phyloP scores from a whole-genome alignment of 106 monocot genomes.

The Dendrobium catenatum region DNA sequence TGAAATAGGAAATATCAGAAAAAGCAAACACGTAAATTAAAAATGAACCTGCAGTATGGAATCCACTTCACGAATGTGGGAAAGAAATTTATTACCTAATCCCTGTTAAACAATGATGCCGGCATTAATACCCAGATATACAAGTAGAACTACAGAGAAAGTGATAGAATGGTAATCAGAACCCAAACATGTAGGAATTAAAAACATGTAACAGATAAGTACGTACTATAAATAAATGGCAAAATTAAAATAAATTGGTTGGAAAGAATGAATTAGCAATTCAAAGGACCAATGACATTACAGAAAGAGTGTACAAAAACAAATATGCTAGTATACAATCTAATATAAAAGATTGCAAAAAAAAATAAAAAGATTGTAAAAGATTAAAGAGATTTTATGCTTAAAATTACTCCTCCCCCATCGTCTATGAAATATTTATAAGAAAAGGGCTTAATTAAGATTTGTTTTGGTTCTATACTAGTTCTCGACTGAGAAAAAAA shows the following conservation, averaged over 20 bases:
- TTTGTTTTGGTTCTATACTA: too few relatives aligned
- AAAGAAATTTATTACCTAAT: slow-evolving; percentile 90
- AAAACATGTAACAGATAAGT: background rate
- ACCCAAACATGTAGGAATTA: background rate
- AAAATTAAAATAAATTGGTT: background rate
- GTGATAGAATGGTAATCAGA: background rate
- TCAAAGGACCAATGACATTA: background rate
- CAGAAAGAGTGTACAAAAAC: background rate
- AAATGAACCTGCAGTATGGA: slow-evolving; percentile 85
- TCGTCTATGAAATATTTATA: too few relatives aligned
- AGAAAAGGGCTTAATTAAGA: too few relatives aligned
- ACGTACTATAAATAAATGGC: background rate
- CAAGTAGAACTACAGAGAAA: background rate
- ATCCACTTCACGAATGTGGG: slow-evolving; percentile 96
- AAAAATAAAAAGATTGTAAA: too few relatives aligned
- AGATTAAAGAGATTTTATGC: too few relatives aligned
- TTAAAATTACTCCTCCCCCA: too few relatives aligned
- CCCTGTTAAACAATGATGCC: slow-evolving; percentile 42
- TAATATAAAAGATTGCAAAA: too few relatives aligned
- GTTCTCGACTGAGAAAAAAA: too few relatives aligned
- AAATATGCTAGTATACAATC: too few relatives aligned
- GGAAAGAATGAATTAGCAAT: background rate
- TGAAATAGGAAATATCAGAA: background rate
- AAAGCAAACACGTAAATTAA: slow-evolving; percentile 9
- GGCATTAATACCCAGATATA: slow-evolving; percentile 4